phyloP scores from a whole-genome alignment of 148 eudicot genomes.

The Rhododendron ovatum region DNA sequence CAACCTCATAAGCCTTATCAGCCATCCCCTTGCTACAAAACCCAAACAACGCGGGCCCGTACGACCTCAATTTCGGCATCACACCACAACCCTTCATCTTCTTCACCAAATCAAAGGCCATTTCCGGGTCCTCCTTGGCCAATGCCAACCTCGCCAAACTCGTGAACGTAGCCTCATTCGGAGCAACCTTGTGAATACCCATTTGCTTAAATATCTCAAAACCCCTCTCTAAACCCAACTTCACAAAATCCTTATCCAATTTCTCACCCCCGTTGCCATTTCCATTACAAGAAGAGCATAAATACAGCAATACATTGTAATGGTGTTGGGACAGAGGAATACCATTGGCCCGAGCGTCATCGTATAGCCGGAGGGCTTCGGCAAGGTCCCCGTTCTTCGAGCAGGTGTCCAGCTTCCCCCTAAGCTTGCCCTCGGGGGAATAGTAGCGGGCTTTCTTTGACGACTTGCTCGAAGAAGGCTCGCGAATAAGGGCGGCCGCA shows the following conservation, averaged over 20 bases:
- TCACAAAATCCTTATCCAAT: neutral
- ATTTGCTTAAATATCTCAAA: slow-evolving; percentile 73
- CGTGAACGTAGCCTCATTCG: slow-evolving; percentile 94
- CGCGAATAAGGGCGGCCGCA: slow-evolving; percentile 3
- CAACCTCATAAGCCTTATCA: slow-evolving; percentile 66
- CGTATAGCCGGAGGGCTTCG: slow-evolving; percentile 56
- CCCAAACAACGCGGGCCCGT: slow-evolving; percentile 82
- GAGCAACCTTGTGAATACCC: slow-evolving; percentile 53
- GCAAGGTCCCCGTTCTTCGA: slow-evolving; percentile 45
- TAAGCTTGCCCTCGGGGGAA: slow-evolving; percentile 47
- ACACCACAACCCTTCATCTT: slow-evolving; percentile 56
- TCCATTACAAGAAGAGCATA: slow-evolving; percentile 46
- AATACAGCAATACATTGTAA: slow-evolving; percentile 71
- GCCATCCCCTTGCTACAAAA: slow-evolving; percentile 64
- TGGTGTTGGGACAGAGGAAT: slow-evolving; percentile 35
- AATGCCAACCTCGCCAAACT: slow-evolving; percentile 79
- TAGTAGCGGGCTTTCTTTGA: slow-evolving; percentile 39
- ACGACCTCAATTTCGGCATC: slow-evolving; percentile 67
- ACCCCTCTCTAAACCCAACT: slow-evolving; percentile 53
- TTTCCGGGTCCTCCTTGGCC: slow-evolving; percentile 64
- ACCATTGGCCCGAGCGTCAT: slow-evolving; percentile 42
- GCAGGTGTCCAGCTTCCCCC: slow-evolving; percentile 53
- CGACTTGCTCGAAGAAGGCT: slow-evolving; percentile 16
- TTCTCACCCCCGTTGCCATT: neutral
- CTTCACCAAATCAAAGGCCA: slow-evolving; percentile 82